These are phyloP conservation scores for Penicillium atrosanguineum DNA, from an alignment of 495 filamentous ascomycete species.

Conservation along the genomic window DNA sequence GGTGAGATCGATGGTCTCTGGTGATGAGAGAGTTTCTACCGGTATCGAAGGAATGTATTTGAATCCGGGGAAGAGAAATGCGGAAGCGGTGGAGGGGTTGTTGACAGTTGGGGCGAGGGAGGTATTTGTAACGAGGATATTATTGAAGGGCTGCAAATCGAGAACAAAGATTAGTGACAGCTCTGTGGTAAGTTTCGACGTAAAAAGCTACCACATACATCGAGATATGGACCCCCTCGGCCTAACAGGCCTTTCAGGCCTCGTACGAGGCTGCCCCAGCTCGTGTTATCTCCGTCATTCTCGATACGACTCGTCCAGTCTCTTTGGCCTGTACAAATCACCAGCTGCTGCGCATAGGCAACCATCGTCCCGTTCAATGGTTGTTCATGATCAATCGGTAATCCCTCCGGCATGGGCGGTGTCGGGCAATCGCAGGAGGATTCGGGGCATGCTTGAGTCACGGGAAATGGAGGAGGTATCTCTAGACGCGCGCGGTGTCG, in stretches of 20 bases:
- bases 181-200: neutral
- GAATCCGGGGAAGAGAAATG: conserved; percentile 74
- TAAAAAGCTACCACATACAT: conserved; percentile 54
- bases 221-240: conserved; percentile 61
- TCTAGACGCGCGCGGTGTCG: conserved; percentile 32
- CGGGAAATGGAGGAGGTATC: conserved; percentile 42
- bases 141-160: conserved; percentile 69
- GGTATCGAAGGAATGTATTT: conserved; percentile 73
- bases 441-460: conserved; percentile 63
- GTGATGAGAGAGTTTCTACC: conserved; percentile 9
- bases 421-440: conserved; percentile 71
- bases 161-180: conserved; percentile 1
- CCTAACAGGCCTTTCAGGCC: conserved; percentile 67
- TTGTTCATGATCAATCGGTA: conserved; percentile 73
- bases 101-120: conserved; percentile 56
- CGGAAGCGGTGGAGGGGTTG: conserved; percentile 51
- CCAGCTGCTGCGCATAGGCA: conserved; percentile 74
- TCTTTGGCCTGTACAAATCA: conserved; percentile 73
- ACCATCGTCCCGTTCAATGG: conserved; percentile 72
- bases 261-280: conserved; percentile 61
- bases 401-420: conserved; percentile 58
- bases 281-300: conserved; percentile 51
- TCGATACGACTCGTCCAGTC: conserved; percentile 77
- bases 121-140: conserved; percentile 68
- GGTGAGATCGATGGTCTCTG: conserved; percentile 20